These are phyloP conservation scores for Psidium guajava DNA, from an alignment of 345 rosid species.

Conservation along the genomic window DNA sequence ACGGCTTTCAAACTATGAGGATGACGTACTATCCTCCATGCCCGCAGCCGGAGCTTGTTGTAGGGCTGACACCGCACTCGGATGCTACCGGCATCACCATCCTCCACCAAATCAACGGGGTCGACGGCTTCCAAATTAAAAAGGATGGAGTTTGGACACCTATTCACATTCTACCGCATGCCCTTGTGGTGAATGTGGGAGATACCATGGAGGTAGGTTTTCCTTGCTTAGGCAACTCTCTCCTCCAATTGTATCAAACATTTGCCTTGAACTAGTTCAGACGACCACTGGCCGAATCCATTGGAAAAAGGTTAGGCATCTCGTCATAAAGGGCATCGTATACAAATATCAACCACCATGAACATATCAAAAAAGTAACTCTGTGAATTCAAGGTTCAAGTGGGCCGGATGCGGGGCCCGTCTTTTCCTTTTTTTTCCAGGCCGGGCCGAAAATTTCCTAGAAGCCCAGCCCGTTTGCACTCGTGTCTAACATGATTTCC, in stretches of 20 bases:
- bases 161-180: not conserved
- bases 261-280: not conserved
- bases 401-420: not conserved
- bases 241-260: not conserved
- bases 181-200: conserved; percentile 13
- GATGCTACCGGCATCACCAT: conserved; percentile 10
- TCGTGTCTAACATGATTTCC: not conserved
- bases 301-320: not conserved
- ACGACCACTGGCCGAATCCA: not conserved
- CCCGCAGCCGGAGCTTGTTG: conserved; percentile 12
- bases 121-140: conserved; percentile 11
- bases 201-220: conserved; percentile 10
- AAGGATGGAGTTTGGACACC: conserved; percentile 11
- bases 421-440: too few species aligned
- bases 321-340: not conserved
- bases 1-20: conserved; percentile 22
- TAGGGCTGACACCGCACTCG: conserved; percentile 15
- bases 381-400: not conserved
- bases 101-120: conserved; percentile 9
- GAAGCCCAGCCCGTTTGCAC: not conserved
- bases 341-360: not conserved
- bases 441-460: not conserved
- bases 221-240: not conserved
- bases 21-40: conserved; percentile 14
- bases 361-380: not conserved